These are phyloP conservation scores for Decorospora gaudefroyi DNA, from an alignment of 2,329 filamentous ascomycete species.

Conservation along the genomic window DNA sequence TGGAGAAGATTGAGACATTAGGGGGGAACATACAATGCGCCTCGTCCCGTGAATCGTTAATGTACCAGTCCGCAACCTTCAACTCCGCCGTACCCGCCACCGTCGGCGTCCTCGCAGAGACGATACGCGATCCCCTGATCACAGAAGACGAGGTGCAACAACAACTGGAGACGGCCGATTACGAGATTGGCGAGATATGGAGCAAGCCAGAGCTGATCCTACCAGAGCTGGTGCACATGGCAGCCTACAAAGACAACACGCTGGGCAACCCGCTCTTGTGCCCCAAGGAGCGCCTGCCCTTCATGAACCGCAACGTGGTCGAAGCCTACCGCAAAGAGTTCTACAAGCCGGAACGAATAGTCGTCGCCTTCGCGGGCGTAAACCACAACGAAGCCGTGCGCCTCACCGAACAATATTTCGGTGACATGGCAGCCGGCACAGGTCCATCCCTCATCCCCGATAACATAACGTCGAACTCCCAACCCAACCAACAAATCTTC, in stretches of 20 bases:
- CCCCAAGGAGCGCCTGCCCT: constrained; percentile 76
- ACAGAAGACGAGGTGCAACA: constrained; percentile 84
- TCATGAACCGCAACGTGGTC: constrained; percentile 75
- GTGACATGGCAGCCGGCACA: constrained; percentile 73
- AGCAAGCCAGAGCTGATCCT: constrained; percentile 94
- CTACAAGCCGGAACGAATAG: constrained; percentile 86
- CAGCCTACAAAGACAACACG: constrained; percentile 94
- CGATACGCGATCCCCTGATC: constrained; percentile 82
- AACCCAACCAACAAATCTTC: constrained; percentile 54
- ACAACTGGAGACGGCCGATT: constrained; percentile 88
- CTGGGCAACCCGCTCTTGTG: constrained; percentile 92
- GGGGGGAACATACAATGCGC: constrained; percentile 98
- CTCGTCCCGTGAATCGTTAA: constrained; percentile 90
- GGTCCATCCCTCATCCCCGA: constrained; percentile 49
- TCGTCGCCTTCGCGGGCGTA: constrained; percentile 93
- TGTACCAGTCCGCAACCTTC: constrained; percentile 99
- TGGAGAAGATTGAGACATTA: constrained; percentile 82
- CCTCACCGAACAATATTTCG: constrained; percentile 84
- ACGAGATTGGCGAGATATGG: constrained; percentile 98
- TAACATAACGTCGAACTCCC: constrained; percentile 19
- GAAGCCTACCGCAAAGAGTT: constrained; percentile 80
- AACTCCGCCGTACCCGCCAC: constrained; percentile 86
- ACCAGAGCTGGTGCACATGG: constrained; percentile 92
- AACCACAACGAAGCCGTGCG: constrained; percentile 78
- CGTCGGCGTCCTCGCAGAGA: constrained; percentile 85